Evolutionary conservation across 257 asterid species (phyloP).

Genomic region (Henckelia pumila): DNA sequence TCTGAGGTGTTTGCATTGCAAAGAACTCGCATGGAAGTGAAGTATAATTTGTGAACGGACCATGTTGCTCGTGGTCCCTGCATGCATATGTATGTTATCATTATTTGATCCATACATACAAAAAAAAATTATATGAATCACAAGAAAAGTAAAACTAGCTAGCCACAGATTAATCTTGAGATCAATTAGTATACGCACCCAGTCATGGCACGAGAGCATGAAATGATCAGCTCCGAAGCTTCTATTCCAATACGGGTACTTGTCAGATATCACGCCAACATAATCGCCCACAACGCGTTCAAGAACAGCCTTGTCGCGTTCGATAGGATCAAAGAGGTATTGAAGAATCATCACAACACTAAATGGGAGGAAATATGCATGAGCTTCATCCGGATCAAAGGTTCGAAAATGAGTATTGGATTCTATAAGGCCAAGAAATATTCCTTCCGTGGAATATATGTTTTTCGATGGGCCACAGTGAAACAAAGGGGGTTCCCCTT

Average conservation of each 20-base stretch:
- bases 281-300: conserved; percentile 50
- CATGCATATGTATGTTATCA: no score
- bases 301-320: conserved; percentile 60
- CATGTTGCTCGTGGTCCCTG: conserved; percentile 81
- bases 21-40: conserved; percentile 60
- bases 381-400: conserved; percentile 52
- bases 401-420: conserved; percentile 34
- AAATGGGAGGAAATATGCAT: conserved; percentile 62
- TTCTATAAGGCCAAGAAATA: conserved; percentile 46
- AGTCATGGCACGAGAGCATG: conserved; percentile 76
- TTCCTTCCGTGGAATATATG: conserved; percentile 66
- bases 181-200: no score
- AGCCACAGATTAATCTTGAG: no score
- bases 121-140: no score
- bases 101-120: neutral
- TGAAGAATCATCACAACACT: conserved; percentile 67
- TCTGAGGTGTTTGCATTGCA: conserved; percentile 80
- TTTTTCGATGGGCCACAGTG: conserved; percentile 53
- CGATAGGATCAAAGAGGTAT: conserved; percentile 47
- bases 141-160: neutral
- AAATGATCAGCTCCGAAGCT: conserved; percentile 72
- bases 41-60: conserved; percentile 55
- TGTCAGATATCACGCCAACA: conserved; percentile 40
- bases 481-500: conserved; percentile 67
- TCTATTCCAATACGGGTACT: conserved; percentile 59